Evolutionary conservation across 2,329 filamentous ascomycete species (phyloP).

Genomic region (Aspergillus neotritici): DNA sequence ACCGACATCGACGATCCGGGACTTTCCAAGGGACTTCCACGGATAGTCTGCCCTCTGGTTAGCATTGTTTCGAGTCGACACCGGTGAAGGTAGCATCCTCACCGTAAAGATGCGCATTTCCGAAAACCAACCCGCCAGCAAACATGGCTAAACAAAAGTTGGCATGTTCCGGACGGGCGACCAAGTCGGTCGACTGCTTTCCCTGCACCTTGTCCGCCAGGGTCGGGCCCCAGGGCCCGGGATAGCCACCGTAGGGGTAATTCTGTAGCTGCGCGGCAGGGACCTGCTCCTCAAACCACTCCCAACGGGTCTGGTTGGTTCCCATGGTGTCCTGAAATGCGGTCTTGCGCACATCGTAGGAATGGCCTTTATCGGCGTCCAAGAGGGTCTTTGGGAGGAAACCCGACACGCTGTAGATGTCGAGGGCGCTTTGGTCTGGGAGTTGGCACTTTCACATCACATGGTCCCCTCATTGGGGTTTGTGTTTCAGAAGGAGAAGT

Average conservation of each 20-base stretch:
- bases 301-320: constrained; percentile 4
- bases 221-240: too few species aligned
- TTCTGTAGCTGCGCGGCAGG: background rate
- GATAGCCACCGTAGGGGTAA: too few species aligned
- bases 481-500: too few species aligned
- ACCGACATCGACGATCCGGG: constrained; percentile 7
- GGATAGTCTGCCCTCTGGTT: constrained; percentile 3
- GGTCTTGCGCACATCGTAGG: constrained; percentile 4
- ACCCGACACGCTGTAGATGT: constrained; percentile 4
- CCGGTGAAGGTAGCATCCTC: background rate
- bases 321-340: constrained; percentile 5
- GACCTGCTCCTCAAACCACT: constrained; percentile 7
- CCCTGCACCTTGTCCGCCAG: too few species aligned
- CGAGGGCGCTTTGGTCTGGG: background rate
- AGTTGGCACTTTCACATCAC: too few species aligned
- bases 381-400: constrained; percentile 3
- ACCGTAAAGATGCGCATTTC: constrained; percentile 6
- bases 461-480: too few species aligned
- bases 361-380: background rate
- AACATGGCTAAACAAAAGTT: constrained; percentile 8
- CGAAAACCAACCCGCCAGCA: constrained; percentile 6
- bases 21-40: constrained; percentile 1
- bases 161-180: constrained; percentile 5
- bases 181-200: background rate
- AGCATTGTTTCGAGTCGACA: background rate